phyloP scores from a whole-genome alignment of 306 rosid genomes.

The Cucurbita pepo region DNA sequence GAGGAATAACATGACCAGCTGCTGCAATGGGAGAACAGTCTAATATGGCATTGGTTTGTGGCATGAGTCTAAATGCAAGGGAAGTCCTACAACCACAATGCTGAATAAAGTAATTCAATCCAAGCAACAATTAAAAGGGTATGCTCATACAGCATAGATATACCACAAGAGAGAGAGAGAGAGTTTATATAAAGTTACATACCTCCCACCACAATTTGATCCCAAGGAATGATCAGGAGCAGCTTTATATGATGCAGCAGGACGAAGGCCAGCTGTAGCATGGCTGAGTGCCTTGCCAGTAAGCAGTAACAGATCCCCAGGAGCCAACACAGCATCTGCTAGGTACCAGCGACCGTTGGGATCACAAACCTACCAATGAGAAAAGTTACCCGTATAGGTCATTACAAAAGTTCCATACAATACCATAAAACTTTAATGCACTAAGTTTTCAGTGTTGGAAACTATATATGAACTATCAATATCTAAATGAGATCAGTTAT shows the following conservation, averaged over 20 bases:
- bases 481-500: not conserved
- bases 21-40: slow-evolving; percentile 92
- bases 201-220: slow-evolving; percentile 69
- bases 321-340: slow-evolving; percentile 62
- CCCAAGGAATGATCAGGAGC: slow-evolving; percentile 40
- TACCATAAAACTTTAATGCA: not conserved
- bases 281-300: slow-evolving; percentile 93
- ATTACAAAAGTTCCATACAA: not conserved
- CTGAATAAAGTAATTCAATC: slow-evolving; percentile 18
- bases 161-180: not conserved
- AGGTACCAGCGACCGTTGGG: slow-evolving; percentile 89
- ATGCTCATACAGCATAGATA: slow-evolving; percentile 7
- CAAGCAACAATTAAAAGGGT: not conserved
- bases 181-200: not conserved
- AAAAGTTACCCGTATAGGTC: slow-evolving; percentile 9
- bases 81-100: slow-evolving; percentile 68
- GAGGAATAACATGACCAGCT: slow-evolving; percentile 92
- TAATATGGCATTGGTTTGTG: slow-evolving; percentile 74
- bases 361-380: slow-evolving; percentile 61
- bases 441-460: not conserved
- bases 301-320: slow-evolving; percentile 83
- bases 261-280: slow-evolving; percentile 82
- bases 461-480: not conserved
- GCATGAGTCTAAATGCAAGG: slow-evolving; percentile 92
- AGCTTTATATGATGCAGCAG: slow-evolving; percentile 71